Conservation (phyloP, 2,329 filamentous ascomycete species). For the Xylaria sp. region DNA sequence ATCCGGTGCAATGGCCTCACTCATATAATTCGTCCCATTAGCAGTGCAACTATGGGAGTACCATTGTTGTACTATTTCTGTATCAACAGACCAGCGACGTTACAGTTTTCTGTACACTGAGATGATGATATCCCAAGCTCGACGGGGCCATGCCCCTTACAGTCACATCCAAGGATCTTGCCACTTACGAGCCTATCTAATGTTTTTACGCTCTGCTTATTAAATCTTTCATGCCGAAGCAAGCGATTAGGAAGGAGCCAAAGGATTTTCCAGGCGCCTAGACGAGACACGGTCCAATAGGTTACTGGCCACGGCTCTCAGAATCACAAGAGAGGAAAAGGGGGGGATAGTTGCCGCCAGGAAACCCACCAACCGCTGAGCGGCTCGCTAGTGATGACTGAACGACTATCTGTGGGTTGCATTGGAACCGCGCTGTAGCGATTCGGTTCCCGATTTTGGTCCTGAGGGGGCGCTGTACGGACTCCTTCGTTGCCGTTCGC, state of each 20-base stretch:
- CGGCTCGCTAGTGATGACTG: not conserved
- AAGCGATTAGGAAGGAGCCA: not conserved
- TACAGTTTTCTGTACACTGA: not conserved
- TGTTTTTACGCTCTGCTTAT: not conserved
- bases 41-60: too few relatives aligned
- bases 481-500: not conserved
- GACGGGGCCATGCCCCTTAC: not conserved
- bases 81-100: too few relatives aligned
- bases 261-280: not conserved
- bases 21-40: not conserved
- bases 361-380: not conserved
- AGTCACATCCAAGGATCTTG: not conserved
- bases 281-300: not conserved
- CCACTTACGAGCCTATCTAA: not conserved
- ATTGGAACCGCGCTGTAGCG: not conserved
- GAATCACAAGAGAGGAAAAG: slow-evolving; percentile 13
- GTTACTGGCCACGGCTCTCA: not conserved
- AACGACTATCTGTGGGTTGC: not conserved
- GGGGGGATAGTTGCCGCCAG: not conserved
- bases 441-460: slow-evolving; percentile 7
- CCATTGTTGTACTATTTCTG: not conserved
- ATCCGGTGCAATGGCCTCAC: not conserved
- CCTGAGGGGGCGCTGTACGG: not conserved
- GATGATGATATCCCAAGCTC: not conserved
- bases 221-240: not conserved